Evolutionary conservation across 2,329 filamentous ascomycete genomes (phyloP).

Genomic region (Chalara sp.): DNA sequence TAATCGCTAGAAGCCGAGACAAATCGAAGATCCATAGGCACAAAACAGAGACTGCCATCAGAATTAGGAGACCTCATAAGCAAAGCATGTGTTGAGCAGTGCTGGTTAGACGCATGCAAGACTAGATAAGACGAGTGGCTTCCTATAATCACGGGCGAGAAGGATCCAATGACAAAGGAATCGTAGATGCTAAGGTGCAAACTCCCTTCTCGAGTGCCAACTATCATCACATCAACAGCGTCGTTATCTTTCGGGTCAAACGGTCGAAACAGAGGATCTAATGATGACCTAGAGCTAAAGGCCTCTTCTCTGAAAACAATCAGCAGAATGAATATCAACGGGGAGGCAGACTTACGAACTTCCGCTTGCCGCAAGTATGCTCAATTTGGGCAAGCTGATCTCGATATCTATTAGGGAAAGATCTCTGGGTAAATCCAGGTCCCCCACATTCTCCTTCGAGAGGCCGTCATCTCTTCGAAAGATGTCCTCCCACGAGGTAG

Average conservation of each 20-base stretch:
- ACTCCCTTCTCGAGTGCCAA: conserved; percentile 63
- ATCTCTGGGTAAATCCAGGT: conserved; percentile 59
- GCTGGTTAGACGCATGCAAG: conserved; percentile 64
- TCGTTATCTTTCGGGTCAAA: conserved; percentile 57
- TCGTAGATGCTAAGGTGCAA: conserved; percentile 80
- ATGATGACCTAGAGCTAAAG: conserved; percentile 26
- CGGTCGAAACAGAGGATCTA: conserved; percentile 28
- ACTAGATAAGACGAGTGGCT: conserved; percentile 29
- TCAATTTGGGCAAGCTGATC: conserved; percentile 68
- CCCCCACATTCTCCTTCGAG: conserved; percentile 6
- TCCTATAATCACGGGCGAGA: conserved; percentile 37
- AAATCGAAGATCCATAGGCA: conserved; percentile 79
- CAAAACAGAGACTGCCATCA: conserved; percentile 44
- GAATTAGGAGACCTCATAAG: conserved; percentile 45
- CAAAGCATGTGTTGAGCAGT: conserved; percentile 70
- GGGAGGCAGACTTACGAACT: conserved; percentile 43
- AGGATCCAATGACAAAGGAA: conserved; percentile 70
- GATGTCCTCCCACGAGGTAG: conserved; percentile 16
- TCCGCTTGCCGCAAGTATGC: conserved; percentile 59
- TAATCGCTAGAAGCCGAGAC: conserved; percentile 72
- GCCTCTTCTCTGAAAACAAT: conserved; percentile 25
- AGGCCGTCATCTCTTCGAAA: conserved; percentile 8
- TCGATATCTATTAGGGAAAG: conserved; percentile 72
- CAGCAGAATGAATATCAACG: conserved; percentile 1
- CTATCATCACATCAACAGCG: conserved; percentile 71